Evolutionary conservation across 1,284 basidiomycete species (phyloP).

Genomic region (Ustilago sp.): DNA sequence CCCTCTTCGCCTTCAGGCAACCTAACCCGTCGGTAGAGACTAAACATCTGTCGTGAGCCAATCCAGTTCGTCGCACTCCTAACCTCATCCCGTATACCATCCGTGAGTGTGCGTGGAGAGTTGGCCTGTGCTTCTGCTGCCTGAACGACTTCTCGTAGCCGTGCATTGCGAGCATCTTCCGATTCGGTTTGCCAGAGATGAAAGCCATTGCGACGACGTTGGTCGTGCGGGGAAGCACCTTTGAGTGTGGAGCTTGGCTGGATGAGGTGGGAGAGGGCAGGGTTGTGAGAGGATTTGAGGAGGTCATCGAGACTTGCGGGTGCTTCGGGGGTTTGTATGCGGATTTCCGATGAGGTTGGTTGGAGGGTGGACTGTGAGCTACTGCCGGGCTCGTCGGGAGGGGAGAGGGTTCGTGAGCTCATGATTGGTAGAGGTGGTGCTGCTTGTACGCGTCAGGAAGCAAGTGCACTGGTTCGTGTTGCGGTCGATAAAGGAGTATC

Average conservation of each 20-base stretch:
- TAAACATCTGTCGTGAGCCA: slow-evolving; percentile 5
- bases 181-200: slow-evolving; percentile 59
- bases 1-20: neutral
- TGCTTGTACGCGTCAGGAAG: neutral
- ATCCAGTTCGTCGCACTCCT: neutral
- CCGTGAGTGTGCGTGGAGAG: slow-evolving; percentile 8
- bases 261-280: slow-evolving; percentile 17
- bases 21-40: slow-evolving; percentile 26
- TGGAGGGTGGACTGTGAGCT: slow-evolving; percentile 22
- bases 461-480: neutral
- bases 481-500: neutral
- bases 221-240: slow-evolving; percentile 38
- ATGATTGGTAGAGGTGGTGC: slow-evolving; percentile 3
- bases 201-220: slow-evolving; percentile 49
- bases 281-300: slow-evolving; percentile 47
- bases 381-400: slow-evolving; percentile 12
- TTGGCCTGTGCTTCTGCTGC: slow-evolving; percentile 19
- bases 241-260: slow-evolving; percentile 28
- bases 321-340: slow-evolving; percentile 42
- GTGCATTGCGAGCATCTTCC: slow-evolving; percentile 33
- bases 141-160: slow-evolving; percentile 28
- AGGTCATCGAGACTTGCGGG: slow-evolving; percentile 44
- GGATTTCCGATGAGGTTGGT: slow-evolving; percentile 1
- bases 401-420: slow-evolving; percentile 20
- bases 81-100: neutral